phyloP scores from a whole-genome alignment of 352 stramenopile genomes.

The Pythium rishiriense region DNA sequence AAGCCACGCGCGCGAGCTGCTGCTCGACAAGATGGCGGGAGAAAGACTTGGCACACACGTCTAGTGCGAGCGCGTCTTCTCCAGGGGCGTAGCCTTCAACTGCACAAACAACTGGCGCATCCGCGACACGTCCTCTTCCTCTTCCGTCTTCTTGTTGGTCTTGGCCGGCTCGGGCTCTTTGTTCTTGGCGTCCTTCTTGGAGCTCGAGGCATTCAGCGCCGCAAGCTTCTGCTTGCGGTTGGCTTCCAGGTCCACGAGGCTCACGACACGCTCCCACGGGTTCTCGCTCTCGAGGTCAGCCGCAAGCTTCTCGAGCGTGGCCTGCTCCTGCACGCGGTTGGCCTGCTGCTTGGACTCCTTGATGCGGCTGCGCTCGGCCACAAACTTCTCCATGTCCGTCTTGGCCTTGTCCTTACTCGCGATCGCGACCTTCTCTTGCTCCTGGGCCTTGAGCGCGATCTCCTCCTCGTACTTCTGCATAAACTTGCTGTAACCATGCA shows the following conservation, averaged over 20 bases:
- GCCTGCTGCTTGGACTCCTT: conserved; percentile 91
- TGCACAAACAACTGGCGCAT: conserved; percentile 95
- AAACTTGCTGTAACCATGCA: conserved; percentile 53
- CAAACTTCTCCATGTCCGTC: conserved; percentile 78
- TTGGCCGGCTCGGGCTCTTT: conserved; percentile 40
- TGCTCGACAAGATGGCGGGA: neutral
- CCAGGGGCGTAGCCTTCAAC: conserved; percentile 91
- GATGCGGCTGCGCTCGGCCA: conserved; percentile 78
- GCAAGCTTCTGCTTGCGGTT: conserved; percentile 76
- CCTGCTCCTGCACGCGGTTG: conserved; percentile 93
- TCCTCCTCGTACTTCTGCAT: conserved; percentile 72
- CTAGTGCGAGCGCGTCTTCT: conserved; percentile 63
- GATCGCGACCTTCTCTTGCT: conserved; percentile 75
- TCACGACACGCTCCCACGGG: conserved; percentile 93
- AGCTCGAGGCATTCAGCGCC: conserved; percentile 39
- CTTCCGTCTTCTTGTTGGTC: conserved; percentile 52
- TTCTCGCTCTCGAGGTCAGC: conserved; percentile 94
- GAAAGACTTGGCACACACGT: neutral
- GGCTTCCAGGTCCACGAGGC: conserved; percentile 90
- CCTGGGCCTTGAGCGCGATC: conserved; percentile 61
- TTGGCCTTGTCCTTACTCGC: conserved; percentile 73
- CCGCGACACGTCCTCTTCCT: conserved; percentile 85
- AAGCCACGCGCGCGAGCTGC: neutral
- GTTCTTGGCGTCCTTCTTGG: conserved; percentile 48
- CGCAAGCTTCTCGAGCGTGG: conserved; percentile 94